Evolutionary conservation across 164 flowering plant genomes (phyloP).

Genomic region (Macadamia tetraphylla): DNA sequence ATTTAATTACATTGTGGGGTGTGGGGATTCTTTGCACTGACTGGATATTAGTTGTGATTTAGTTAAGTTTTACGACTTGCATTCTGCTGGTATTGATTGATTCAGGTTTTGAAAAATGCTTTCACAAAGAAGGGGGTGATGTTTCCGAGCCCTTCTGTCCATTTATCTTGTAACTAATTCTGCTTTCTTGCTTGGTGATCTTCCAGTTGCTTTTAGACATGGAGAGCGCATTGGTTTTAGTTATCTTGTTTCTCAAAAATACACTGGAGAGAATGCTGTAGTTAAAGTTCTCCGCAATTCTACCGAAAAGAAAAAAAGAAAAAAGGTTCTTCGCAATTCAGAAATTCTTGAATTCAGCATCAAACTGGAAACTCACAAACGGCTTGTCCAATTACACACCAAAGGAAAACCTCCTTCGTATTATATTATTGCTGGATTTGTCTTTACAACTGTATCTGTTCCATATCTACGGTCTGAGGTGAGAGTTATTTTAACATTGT

Average conservation of each 20-base stretch:
- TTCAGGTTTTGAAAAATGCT: neutral
- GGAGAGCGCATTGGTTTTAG: constrained; percentile 98
- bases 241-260: constrained; percentile 91
- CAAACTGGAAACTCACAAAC: constrained; percentile 52
- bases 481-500: neutral
- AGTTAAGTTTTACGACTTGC: neutral
- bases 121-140: neutral
- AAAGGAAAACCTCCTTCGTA: constrained; percentile 83
- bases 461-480: constrained; percentile 97
- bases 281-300: constrained; percentile 60
- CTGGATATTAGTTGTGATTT: neutral
- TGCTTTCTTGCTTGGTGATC: constrained; percentile 11
- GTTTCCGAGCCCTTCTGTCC: neutral
- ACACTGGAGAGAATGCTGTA: constrained; percentile 71
- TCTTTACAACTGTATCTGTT: constrained; percentile 70
- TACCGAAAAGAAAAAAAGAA: no score
- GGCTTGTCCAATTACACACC: constrained; percentile 70
- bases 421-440: constrained; percentile 93
- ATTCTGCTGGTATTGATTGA: neutral
- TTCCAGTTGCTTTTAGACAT: constrained; percentile 90
- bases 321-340: constrained; percentile 64
- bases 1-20: no score
- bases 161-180: no score
- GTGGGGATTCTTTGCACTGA: no score
- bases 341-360: constrained; percentile 45